These are phyloP conservation scores for Pythium sp. DNA, from an alignment of 352 stramenopile species.

Conservation along the genomic window DNA sequence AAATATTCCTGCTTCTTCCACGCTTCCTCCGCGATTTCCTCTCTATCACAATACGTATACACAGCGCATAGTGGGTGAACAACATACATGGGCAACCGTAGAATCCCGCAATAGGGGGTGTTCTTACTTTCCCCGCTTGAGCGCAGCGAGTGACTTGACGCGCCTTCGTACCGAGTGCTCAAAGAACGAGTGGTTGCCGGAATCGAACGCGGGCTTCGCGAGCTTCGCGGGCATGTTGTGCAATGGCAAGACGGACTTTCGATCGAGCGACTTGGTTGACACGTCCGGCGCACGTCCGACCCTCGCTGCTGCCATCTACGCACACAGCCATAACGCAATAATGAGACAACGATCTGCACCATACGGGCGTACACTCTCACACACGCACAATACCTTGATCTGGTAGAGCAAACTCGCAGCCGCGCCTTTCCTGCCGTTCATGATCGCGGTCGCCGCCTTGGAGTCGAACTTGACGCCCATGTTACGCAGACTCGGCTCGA, in stretches of 20 bases:
- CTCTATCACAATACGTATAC: conserved; percentile 21
- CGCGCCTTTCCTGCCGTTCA: conserved; percentile 64
- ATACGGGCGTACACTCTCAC: not conserved
- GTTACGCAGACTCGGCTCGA: conserved; percentile 73
- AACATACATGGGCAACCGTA: too few relatives aligned
- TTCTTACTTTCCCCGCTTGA: conserved; percentile 54
- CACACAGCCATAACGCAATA: not conserved
- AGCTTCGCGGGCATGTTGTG: conserved; percentile 65
- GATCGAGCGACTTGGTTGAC: conserved; percentile 51
- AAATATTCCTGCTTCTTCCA: conserved; percentile 29
- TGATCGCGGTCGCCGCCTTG: conserved; percentile 71
- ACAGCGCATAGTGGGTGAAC: not conserved
- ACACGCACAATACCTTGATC: conserved; percentile 57
- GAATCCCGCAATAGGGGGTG: not conserved
- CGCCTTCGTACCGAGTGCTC: conserved; percentile 66
- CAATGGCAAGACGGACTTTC: conserved; percentile 42
- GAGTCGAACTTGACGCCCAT: conserved; percentile 79
- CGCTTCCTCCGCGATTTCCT: conserved; percentile 34
- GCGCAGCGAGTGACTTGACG: conserved; percentile 39
- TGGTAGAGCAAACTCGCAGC: conserved; percentile 83
- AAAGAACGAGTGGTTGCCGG: conserved; percentile 56
- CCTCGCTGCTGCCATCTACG: conserved; percentile 41
- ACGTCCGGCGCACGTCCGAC: conserved; percentile 43
- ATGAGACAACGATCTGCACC: not conserved
- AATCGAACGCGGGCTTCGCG: conserved; percentile 53